Evolutionary conservation across 2,329 filamentous ascomycete species (phyloP).

Genomic region (Massarina eburnea): DNA sequence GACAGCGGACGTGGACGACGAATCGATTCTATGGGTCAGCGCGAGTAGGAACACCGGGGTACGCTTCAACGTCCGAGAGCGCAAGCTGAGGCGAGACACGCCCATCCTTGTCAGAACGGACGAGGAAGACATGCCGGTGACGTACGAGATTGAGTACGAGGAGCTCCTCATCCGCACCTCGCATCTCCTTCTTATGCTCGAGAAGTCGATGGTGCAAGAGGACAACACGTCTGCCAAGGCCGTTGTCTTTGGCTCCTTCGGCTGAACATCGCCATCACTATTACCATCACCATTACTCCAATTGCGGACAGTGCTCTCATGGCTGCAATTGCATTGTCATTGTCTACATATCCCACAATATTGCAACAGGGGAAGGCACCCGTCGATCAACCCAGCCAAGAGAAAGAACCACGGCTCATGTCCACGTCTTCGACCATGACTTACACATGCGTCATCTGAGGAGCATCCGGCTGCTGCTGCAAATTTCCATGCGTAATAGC

Average conservation of each 20-base stretch:
- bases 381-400: too few relatives aligned
- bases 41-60: slow-evolving; percentile 65
- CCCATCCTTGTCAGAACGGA: slow-evolving; percentile 60
- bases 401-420: too few relatives aligned
- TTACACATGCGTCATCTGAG: not conserved
- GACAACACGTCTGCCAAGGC: slow-evolving; percentile 64
- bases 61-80: slow-evolving; percentile 64
- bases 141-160: slow-evolving; percentile 71
- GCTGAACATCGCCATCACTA: too few relatives aligned
- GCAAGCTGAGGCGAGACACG: slow-evolving; percentile 47
- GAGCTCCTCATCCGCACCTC: slow-evolving; percentile 37
- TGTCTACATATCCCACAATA: too few relatives aligned
- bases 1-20: slow-evolving; percentile 13
- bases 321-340: too few relatives aligned
- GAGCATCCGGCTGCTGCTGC: not conserved
- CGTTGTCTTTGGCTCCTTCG: slow-evolving; percentile 62
- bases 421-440: not conserved
- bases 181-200: slow-evolving; percentile 53
- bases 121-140: slow-evolving; percentile 68
- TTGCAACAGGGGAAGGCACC: too few relatives aligned
- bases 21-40: slow-evolving; percentile 68
- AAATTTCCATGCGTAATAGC: not conserved
- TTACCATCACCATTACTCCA: too few relatives aligned
- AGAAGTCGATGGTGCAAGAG: slow-evolving; percentile 65
- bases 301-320: too few relatives aligned